phyloP scores from a whole-genome alignment of 768 basidiomycete genomes.

The Baorangia bicolor region DNA sequence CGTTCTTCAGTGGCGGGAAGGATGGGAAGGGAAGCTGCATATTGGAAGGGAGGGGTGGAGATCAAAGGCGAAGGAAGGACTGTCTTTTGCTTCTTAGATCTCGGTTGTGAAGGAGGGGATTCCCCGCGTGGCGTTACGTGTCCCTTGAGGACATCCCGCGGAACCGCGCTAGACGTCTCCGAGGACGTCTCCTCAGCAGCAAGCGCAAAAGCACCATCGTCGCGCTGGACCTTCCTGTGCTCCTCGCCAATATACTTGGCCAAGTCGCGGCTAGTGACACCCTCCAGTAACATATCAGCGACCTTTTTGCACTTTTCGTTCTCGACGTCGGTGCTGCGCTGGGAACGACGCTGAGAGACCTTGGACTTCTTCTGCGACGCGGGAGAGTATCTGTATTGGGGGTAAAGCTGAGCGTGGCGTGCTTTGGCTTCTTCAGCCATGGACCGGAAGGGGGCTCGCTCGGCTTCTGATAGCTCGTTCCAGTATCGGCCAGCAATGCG shows the following conservation, averaged over 20 bases:
- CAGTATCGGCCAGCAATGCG: constrained; percentile 69
- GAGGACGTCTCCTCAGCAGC: not conserved
- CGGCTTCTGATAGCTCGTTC: constrained; percentile 50
- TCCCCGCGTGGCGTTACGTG: not conserved
- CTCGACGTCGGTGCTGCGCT: constrained; percentile 33
- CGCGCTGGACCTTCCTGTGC: not conserved
- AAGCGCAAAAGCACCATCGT: not conserved
- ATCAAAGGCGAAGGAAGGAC: not conserved
- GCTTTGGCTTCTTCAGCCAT: constrained; percentile 48
- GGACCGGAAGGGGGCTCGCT: constrained; percentile 46
- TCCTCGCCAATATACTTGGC: constrained; percentile 21
- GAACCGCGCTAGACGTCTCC: not conserved
- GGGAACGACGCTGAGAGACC: constrained; percentile 34
- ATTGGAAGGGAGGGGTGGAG: not conserved
- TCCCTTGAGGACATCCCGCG: constrained; percentile 10
- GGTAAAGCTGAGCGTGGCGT: constrained; percentile 50
- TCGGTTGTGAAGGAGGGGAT: constrained; percentile 2
- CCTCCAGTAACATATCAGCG: constrained; percentile 36
- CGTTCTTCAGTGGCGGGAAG: not conserved
- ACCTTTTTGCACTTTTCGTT: constrained; percentile 40
- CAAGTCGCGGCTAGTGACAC: constrained; percentile 33
- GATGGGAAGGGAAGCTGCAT: not conserved
- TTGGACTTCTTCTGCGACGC: constrained; percentile 30
- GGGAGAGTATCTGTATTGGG: constrained; percentile 66
- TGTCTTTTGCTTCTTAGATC: constrained; percentile 6